Percentiles rank a stretch among this genome's conserved stretches.
Evolutionary conservation across 1,284 basidiomycete genomes (phyloP).

Genomic region (Ustilago tritici): DNA sequence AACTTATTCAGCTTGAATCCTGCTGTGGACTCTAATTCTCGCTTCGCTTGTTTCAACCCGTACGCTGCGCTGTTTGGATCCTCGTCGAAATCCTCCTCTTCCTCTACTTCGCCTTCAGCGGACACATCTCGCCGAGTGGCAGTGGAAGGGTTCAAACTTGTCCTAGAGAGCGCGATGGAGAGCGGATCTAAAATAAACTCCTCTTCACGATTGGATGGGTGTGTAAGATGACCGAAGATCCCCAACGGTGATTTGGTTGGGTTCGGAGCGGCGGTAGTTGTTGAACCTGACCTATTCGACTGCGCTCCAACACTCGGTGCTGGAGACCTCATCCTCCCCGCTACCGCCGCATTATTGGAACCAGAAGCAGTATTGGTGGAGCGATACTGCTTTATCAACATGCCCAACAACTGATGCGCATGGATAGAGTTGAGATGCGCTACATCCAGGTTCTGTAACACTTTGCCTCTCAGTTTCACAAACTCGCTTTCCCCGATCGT

Average conservation of each 20-base stretch:
- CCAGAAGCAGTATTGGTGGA: background rate
- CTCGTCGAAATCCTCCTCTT: constrained; percentile 26
- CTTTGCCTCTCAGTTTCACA: constrained; percentile 41
- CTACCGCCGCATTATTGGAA: background rate
- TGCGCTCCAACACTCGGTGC: constrained; percentile 28
- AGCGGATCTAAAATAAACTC: constrained; percentile 52
- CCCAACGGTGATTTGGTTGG: constrained; percentile 22
- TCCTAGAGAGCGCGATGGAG: constrained; percentile 35
- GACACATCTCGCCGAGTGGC: constrained; percentile 8
- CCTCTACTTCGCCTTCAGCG: constrained; percentile 11
- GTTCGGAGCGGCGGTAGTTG: background rate
- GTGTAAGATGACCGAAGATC: constrained; percentile 32
- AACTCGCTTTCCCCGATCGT: constrained; percentile 60
- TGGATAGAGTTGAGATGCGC: constrained; percentile 61
- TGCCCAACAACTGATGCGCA: constrained; percentile 57
- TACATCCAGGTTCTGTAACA: constrained; percentile 52
- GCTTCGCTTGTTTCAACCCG: constrained; percentile 23
- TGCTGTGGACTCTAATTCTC: constrained; percentile 18
- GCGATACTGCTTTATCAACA: constrained; percentile 52
- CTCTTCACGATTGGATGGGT: constrained; percentile 15
- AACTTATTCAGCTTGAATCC: constrained; percentile 16
- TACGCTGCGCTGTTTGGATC: constrained; percentile 26
- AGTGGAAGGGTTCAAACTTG: constrained; percentile 15
- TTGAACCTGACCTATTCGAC: constrained; percentile 21
- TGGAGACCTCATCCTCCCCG: constrained; percentile 29